Base-by-base conservation (phyloP, 1,284 basidiomycete species). In the Cutaneotrichosporon curvatum region DNA sequence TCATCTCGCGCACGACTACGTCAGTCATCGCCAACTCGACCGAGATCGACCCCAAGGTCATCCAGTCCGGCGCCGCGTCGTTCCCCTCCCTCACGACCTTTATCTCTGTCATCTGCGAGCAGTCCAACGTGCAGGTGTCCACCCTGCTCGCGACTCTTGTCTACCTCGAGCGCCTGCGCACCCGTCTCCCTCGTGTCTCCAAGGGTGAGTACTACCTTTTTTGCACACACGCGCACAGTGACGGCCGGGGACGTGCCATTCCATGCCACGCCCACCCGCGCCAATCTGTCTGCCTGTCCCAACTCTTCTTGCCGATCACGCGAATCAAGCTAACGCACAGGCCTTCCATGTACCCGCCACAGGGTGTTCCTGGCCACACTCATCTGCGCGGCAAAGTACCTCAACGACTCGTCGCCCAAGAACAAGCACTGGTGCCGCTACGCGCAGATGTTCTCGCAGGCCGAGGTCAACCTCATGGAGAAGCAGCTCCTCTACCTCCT, bases 311-410 rank as follows among this genome's bases (percentile, higher is more conserved):
- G n/a, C n/a, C n/a, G n/a, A n/a, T n/a, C 18, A 12, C 25, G 25
- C 25, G 8, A 12, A 28, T 28, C 25, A 28, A 37, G 8, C 31
- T 34, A 25, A 30, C 34, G 25, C 21, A 34, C 56, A 86, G 88
- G 87, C 42, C 84, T 92, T 78, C 81, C 85, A 23, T 94, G 88
- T 72, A 95, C 94, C 11, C 82, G 89, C 39, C 94, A 97, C 70
- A 85, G 94, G 45, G 85, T 98, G 52, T 96, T 98, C 74, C 80
- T 98, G 56, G 94, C 94, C 23, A 84, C 87, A 0, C 83, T 98
- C 63, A 97, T 98, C 70, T 87, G 92, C 41, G 85, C 94, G 28
- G 86, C 91, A 58, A 98, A 98, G 75, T 96, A 97, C 73, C 81
- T 97, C 67, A 96, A 98, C 74, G 92, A 97, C 74, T 88, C 87